Evolutionary conservation across 23 red algal species (phyloP).

Genomic region (Pyropia yezoensis): DNA sequence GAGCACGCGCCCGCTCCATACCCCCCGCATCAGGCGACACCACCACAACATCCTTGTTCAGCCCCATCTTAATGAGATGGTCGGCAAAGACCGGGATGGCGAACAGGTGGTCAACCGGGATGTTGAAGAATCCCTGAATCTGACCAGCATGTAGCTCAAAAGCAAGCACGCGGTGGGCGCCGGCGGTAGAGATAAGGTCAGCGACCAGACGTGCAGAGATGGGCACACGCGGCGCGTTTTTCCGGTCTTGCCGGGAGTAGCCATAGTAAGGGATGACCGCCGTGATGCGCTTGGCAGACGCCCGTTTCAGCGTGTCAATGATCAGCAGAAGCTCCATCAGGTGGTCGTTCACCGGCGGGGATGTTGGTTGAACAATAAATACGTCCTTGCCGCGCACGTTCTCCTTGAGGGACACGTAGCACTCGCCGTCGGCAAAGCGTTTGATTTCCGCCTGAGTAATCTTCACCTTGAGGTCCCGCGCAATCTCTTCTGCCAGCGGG

Average conservation of each 20-base stretch:
- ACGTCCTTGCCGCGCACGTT: slow-evolving; percentile 99
- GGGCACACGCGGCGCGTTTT: slow-evolving; percentile 87
- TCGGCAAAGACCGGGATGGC: slow-evolving; percentile 82
- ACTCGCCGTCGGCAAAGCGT: slow-evolving; percentile 94
- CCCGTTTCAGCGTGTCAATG: slow-evolving; percentile 95
- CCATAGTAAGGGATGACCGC: slow-evolving; percentile 99
- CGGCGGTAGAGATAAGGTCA: slow-evolving; percentile 82
- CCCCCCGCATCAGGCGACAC: slow-evolving; percentile 96
- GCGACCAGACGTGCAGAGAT: slow-evolving; percentile 92
- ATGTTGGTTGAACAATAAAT: slow-evolving; percentile 91
- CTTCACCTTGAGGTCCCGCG: slow-evolving; percentile 46
- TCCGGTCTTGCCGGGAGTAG: slow-evolving; percentile 93
- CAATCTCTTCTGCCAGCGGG: slow-evolving; percentile 68
- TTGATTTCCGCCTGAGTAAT: slow-evolving; percentile 68
- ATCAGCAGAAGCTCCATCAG: slow-evolving; percentile 97
- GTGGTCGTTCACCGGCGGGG: slow-evolving; percentile 98
- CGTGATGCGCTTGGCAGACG: slow-evolving; percentile 97
- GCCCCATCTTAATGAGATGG: slow-evolving; percentile 12
- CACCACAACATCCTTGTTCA: slow-evolving; percentile 41
- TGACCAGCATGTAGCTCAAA: slow-evolving; percentile 98
- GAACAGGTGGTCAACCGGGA: slow-evolving; percentile 99
- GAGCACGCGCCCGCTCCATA: slow-evolving; percentile 87
- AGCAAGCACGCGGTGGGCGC: slow-evolving; percentile 90
- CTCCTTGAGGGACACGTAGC: slow-evolving; percentile 88
- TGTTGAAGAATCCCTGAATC: slow-evolving; percentile 99